Conservation (phyloP, 495 filamentous ascomycete species). For the Parmelia sp. region DNA sequence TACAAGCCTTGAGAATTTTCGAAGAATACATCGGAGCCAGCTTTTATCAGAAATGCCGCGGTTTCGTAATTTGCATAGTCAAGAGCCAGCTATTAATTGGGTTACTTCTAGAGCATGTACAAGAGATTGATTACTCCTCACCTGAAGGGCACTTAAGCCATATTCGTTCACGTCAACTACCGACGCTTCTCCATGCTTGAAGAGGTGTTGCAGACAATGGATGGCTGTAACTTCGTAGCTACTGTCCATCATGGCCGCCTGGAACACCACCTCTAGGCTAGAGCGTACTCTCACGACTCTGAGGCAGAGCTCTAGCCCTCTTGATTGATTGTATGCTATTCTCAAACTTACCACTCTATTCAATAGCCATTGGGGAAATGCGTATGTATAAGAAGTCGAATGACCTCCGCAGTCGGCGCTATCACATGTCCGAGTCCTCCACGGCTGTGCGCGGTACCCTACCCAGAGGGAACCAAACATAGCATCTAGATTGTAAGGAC, state of each 20-base stretch:
- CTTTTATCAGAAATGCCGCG: slow-evolving; percentile 1
- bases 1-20: background rate
- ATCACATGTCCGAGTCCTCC: background rate
- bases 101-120: background rate
- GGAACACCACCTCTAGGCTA: background rate
- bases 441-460: slow-evolving; percentile 2
- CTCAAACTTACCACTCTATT: background rate
- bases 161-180: slow-evolving; percentile 3
- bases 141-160: background rate
- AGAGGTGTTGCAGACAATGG: background rate
- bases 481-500: background rate
- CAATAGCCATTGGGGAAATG: slow-evolving; percentile 14
- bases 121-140: background rate
- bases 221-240: background rate
- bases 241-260: background rate
- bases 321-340: background rate
- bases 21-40: slow-evolving; percentile 10
- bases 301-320: slow-evolving; percentile 12
- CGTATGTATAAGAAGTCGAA: slow-evolving; percentile 1
- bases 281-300: slow-evolving; percentile 12
- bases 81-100: background rate
- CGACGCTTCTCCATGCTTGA: slow-evolving; percentile 11
- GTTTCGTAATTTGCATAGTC: background rate
- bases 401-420: background rate
- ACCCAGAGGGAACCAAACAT: slow-evolving; percentile 6